Conservation (phyloP, 495 filamentous ascomycete species). For the Tuber umbilicatum region DNA sequence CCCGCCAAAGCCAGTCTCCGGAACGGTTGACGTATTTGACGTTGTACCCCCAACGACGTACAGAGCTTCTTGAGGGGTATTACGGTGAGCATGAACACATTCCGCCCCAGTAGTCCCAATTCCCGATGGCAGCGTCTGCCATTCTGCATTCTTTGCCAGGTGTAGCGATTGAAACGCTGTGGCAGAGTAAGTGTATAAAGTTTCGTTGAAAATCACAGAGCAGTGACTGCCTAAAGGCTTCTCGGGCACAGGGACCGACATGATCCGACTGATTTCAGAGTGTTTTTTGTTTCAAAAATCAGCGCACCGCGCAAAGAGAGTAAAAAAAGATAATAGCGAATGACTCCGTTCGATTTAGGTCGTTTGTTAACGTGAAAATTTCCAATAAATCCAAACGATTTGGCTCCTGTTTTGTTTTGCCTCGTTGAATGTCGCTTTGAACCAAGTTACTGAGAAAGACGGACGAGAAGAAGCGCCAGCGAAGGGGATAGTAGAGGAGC, state of each 20-base stretch:
- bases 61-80: conserved; percentile 56
- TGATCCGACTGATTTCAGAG: neutral
- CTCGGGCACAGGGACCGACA: conserved; percentile 32
- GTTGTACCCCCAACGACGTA: conserved; percentile 76
- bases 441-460: conserved; percentile 9
- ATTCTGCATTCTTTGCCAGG: conserved; percentile 61
- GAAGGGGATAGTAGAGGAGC: conserved; percentile 23
- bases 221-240: conserved; percentile 48
- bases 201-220: conserved; percentile 73
- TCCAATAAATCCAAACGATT: neutral
- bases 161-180: conserved; percentile 68
- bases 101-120: conserved; percentile 64
- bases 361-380: neutral
- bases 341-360: neutral
- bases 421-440: neutral
- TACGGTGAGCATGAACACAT: conserved; percentile 64
- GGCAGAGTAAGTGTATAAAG: conserved; percentile 75
- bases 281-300: conserved; percentile 9
- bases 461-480: conserved; percentile 1
- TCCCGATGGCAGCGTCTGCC: conserved; percentile 59
- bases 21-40: conserved; percentile 43
- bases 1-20: conserved; percentile 58
- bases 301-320: conserved; percentile 15
- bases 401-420: neutral
- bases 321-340: neutral